Conservation (phyloP, 345 rosid species). For the Chamaenerion angustifolium region DNA sequence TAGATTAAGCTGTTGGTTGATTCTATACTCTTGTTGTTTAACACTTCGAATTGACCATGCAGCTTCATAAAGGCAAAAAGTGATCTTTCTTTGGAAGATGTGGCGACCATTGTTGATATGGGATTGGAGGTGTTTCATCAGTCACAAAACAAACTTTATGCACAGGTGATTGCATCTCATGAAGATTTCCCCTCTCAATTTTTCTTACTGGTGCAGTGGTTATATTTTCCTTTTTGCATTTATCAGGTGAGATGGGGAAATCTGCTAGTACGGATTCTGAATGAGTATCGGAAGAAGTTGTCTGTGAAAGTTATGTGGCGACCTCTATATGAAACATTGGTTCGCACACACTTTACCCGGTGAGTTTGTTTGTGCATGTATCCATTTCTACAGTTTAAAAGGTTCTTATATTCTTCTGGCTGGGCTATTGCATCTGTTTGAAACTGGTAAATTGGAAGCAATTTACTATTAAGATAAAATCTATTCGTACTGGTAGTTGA, state of each 20-base stretch:
- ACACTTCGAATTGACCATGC: conserved; percentile 10
- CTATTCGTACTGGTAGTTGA: too few species aligned
- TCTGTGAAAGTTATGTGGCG: conserved; percentile 70
- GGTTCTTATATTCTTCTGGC: too few species aligned
- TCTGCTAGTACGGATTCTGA: conserved; percentile 59
- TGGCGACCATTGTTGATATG: conserved; percentile 41
- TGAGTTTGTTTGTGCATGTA: conserved; percentile 12
- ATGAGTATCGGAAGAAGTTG: conserved; percentile 66
- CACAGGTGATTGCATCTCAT: conserved; percentile 36
- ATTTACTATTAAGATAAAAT: too few species aligned
- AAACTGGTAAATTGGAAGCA: too few species aligned
- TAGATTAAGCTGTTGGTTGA: too few species aligned
- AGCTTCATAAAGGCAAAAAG: conserved; percentile 90
- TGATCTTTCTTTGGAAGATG: conserved; percentile 67
- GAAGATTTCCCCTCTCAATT: conserved; percentile 1
- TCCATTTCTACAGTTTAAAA: too few species aligned
- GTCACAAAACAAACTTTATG: conserved; percentile 66
- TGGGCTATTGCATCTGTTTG: too few species aligned
- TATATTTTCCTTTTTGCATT: conserved; percentile 12
- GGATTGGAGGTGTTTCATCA: conserved; percentile 62
- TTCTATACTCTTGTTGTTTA: too few species aligned
- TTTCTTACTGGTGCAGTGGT: not conserved
- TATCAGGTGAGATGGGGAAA: conserved; percentile 94
- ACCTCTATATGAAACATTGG: conserved; percentile 77
- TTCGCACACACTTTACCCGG: conserved; percentile 86